Conservation (phyloP, 2,329 filamentous ascomycete genomes). For the Claviceps digitariae region DNA sequence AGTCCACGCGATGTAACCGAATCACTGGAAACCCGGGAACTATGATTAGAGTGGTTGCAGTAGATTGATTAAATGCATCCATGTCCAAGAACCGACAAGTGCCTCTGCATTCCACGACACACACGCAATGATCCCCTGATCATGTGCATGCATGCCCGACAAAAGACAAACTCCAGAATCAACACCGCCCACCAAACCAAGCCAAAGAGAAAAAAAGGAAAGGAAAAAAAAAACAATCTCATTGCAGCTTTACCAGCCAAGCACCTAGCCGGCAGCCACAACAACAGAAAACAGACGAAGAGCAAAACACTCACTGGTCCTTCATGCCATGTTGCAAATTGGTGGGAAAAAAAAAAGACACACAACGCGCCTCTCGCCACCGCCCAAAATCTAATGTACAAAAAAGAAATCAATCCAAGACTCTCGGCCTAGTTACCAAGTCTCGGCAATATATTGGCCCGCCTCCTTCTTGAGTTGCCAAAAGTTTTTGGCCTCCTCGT, state of each 20-base stretch:
- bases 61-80: no score
- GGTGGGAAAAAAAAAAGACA: background rate
- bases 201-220: background rate
- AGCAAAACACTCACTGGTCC: background rate
- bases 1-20: no score
- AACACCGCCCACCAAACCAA: background rate
- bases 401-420: background rate
- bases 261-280: background rate
- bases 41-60: no score
- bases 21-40: no score
- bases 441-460: constrained; percentile 89
- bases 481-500: constrained; percentile 71
- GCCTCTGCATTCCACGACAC: background rate
- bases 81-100: background rate
- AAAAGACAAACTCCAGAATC: background rate
- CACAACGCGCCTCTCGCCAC: background rate
- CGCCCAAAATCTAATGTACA: background rate
- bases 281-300: background rate
- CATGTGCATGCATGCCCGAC: background rate
- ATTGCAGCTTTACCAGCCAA: no score
- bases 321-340: background rate
- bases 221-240: no score
- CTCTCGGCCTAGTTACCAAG: constrained; percentile 33
- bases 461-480: constrained; percentile 86
- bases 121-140: background rate